Evolutionary conservation across 2,329 filamentous ascomycete genomes (phyloP).

Genomic region (Neofusicoccum ribis): DNA sequence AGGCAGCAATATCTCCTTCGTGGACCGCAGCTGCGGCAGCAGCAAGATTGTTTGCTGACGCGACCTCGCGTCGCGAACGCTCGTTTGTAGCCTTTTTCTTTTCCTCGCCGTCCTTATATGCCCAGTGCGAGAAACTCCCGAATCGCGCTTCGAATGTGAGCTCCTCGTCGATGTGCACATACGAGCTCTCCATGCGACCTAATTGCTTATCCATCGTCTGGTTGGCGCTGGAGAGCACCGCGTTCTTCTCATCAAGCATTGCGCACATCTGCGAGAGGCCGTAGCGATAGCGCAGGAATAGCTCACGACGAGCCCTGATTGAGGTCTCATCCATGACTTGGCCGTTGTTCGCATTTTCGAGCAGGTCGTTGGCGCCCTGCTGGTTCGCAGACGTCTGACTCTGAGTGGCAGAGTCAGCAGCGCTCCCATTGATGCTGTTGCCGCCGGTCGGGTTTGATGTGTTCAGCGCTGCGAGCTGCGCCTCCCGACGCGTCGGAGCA

Average conservation of each 20-base stretch:
- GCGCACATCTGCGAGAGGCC: conserved; percentile 83
- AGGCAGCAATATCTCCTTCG: conserved; percentile 77
- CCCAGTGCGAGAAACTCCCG: conserved; percentile 92
- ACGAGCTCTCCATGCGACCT: conserved; percentile 80
- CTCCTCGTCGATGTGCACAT: conserved; percentile 81
- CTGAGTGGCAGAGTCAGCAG: conserved; percentile 34
- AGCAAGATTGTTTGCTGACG: conserved; percentile 66
- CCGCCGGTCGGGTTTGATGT: conserved; percentile 38
- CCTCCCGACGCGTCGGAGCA: conserved; percentile 34
- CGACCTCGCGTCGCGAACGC: conserved; percentile 74
- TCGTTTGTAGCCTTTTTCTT: conserved; percentile 64
- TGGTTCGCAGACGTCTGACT: conserved; percentile 26
- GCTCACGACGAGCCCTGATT: conserved; percentile 68
- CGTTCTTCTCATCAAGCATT: conserved; percentile 95
- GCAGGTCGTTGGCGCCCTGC: conserved; percentile 27
- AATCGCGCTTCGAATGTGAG: conserved; percentile 93
- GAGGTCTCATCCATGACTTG: conserved; percentile 33
- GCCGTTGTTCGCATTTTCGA: conserved; percentile 25
- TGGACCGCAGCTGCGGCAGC: conserved; percentile 73
- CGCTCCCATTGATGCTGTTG: conserved; percentile 42
- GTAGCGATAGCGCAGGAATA: conserved; percentile 76
- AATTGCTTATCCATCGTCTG: conserved; percentile 86
- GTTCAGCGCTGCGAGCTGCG: conserved; percentile 31
- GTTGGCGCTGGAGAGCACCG: conserved; percentile 90
- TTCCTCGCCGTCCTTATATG: conserved; percentile 77